Base-by-base conservation (phyloP, 306 rosid species). In the Fragaria nilgerrensis region DNA sequence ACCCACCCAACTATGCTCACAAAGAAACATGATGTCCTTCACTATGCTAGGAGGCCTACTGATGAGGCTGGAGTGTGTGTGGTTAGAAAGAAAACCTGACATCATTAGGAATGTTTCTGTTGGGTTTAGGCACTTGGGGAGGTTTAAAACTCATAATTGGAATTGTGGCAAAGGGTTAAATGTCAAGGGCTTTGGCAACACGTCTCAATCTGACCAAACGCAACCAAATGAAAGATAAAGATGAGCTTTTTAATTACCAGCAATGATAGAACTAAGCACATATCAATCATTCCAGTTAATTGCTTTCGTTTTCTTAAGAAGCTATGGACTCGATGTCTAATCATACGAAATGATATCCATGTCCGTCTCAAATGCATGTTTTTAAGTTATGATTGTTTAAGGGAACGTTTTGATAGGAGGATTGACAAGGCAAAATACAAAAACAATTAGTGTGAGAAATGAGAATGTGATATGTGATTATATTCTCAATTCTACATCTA, bases 151-250 rank as follows among this genome's bases (percentile, higher is more conserved):
- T 48, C 22, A 23, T 78, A 70, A 67, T 81, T 70, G 14, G 29
- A 25, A 25, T 45, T 53, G 88, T 77, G 75, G 67, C 50, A 13
- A 67, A 62, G 78, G 63, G 20, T 68, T 65, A 68, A 76, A 71
- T n/a, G 72, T 58, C 58, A 76, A 75, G 69, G 74, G 68, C 80
- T 90, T 85, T 83, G 97, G 95, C 88, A 79, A 72, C 81, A 82
- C 81, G 93, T 90, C 93, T 77, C 86, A 82, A 84, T 90, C 97
- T 68, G 68, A 82, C 91, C 82, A 76, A 81, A 75, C 78, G 73
- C 75, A 45, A 74, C 80, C 78, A 70, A 63, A 70, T 69, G 82
- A 77, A 69, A 56, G 80, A 81, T 74, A 41, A 70, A 74, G 48
- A 49, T 47, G 81, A 79, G 85, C 92, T 82, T 84, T 84, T 62